phyloP scores from a whole-genome alignment of 768 basidiomycete species.

The Termitomyces bulborhizus region DNA sequence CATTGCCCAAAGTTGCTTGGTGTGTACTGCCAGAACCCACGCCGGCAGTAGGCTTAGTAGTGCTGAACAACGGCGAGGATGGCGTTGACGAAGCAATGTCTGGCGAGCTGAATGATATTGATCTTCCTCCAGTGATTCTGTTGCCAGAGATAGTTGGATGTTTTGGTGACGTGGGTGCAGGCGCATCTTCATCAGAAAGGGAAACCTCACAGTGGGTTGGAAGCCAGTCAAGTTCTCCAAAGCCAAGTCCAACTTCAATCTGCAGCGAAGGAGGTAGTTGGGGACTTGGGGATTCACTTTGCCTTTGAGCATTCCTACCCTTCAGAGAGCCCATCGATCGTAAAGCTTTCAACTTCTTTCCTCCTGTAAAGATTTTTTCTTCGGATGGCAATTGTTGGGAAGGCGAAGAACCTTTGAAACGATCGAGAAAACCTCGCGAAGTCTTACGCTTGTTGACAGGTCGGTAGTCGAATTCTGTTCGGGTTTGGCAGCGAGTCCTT shows the following conservation, averaged over 20 bases:
- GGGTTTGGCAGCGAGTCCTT: conserved; percentile 14
- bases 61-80: conserved; percentile 42
- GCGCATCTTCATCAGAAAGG: conserved; percentile 16
- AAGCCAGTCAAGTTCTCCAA: conserved; percentile 51
- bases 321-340: conserved; percentile 81
- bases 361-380: conserved; percentile 29
- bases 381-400: conserved; percentile 38
- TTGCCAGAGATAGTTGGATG: conserved; percentile 26
- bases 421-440: conserved; percentile 62
- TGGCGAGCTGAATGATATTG: conserved; percentile 64
- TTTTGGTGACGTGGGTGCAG: conserved; percentile 29
- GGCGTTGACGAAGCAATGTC: conserved; percentile 37
- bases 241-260: conserved; percentile 51
- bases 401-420: conserved; percentile 45
- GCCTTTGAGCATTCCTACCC: conserved; percentile 38
- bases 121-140: conserved; percentile 56
- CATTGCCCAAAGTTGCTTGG: conserved; percentile 79
- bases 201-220: conserved; percentile 22
- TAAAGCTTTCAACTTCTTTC: conserved; percentile 63
- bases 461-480: conserved; percentile 29
- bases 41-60: conserved; percentile 23
- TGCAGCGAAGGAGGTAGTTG: conserved; percentile 46
- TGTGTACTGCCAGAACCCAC: conserved; percentile 33
- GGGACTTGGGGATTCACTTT: conserved; percentile 40
- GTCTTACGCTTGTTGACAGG: conserved; percentile 44